Conservation (phyloP, 768 basidiomycete species). For the Macrolepiota dolichaula region DNA sequence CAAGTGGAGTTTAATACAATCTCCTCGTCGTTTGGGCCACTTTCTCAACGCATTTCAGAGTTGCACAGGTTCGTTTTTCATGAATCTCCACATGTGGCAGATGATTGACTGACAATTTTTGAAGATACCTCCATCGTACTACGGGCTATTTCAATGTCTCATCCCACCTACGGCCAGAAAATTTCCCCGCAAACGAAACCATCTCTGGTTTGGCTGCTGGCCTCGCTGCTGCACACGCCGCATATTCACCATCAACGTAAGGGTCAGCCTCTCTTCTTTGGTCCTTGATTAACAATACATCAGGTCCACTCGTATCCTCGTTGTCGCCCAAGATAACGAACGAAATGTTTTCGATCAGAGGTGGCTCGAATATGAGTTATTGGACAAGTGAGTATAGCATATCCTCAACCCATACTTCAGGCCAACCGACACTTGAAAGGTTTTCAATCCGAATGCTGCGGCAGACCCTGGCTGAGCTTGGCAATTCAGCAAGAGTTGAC, state of each 20-base stretch:
- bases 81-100: background rate
- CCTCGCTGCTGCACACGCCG: slow-evolving; percentile 74
- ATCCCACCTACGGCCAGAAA: slow-evolving; percentile 44
- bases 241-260: slow-evolving; percentile 60
- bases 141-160: slow-evolving; percentile 68
- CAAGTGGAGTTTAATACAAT: slow-evolving; percentile 99
- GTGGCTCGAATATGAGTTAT: slow-evolving; percentile 81
- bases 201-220: slow-evolving; percentile 69
- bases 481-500: slow-evolving; percentile 51
- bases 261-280: slow-evolving; percentile 8
- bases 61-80: slow-evolving; percentile 66
- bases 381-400: slow-evolving; percentile 56
- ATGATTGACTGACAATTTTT: background rate
- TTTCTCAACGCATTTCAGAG: slow-evolving; percentile 64
- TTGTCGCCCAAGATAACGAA: slow-evolving; percentile 87
- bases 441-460: slow-evolving; percentile 73
- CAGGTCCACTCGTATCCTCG: slow-evolving; percentile 56
- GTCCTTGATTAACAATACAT: background rate
- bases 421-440: slow-evolving; percentile 32
- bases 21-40: slow-evolving; percentile 82
- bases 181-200: slow-evolving; percentile 74
- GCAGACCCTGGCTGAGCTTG: slow-evolving; percentile 73
- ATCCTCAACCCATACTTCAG: background rate
- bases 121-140: slow-evolving; percentile 62
- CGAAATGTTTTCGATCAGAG: slow-evolving; percentile 95